Base-by-base conservation (phyloP, 179 eudicot genomes). In the Actinidia polygama region DNA sequence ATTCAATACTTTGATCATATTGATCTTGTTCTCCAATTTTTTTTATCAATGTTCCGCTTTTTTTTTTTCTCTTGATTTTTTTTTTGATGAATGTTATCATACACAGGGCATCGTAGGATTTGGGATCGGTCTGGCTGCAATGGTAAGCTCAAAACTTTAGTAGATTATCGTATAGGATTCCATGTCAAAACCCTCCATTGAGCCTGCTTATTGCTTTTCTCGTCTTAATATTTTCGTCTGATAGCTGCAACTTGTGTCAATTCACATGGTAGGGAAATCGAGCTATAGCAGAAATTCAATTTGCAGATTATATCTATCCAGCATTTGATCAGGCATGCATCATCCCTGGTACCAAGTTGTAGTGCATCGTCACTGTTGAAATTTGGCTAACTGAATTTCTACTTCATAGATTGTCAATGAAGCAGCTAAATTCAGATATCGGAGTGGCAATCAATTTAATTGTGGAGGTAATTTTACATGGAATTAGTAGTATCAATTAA, bases 361-460 rank as follows among this genome's bases (percentile, higher is more conserved):
- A 21, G 9, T 24, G 23, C 44, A 50, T 68, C 67, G 74, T 46
- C 23, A 76, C 72, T 7, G 9, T 75, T 64, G 63, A 72, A 40
- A 63, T 80, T 40, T 54, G 68, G 8, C 72, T 77, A 68, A 75
- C 62, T 23, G 19, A 71, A 74, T 67, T 55, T 84, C 21, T 80
- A 11, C 74, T 82, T 66, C 87, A 54, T 80, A 96, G 99, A 96
- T 96, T 88, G 99, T 96, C 30, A 96, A 96, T 89, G 99, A 96
- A 89, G 98, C 99, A 84, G 99, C 99, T 7, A 96, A 96, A 82
- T 96, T 96, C 86, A 92, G 99, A 88, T 96, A 96, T 84, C 87
- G 99, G 79, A 96, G 98, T 86, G 99, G 99, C 57, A 95, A 96
- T 73, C 98, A 96, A 80, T 96, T 96, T 79, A 94, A 91, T 70